phyloP scores from a whole-genome alignment of 2,329 filamentous ascomycete genomes.

The Colletotrichum kahawae region DNA sequence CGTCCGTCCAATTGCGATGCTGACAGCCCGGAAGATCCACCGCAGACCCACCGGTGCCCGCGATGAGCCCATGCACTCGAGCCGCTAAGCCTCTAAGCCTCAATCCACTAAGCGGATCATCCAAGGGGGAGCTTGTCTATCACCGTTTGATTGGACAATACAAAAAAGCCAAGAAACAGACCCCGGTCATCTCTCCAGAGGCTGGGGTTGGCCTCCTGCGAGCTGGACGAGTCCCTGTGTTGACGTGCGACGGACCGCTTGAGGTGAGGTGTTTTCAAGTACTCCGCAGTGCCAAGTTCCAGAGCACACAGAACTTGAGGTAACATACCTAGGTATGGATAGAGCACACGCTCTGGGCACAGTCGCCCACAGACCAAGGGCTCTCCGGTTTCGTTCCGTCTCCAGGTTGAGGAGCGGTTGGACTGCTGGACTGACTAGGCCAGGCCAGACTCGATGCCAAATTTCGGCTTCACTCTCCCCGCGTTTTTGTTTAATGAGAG shows the following conservation, averaged over 20 bases:
- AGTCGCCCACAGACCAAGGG: neutral
- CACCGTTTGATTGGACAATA: neutral
- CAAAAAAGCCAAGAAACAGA: neutral
- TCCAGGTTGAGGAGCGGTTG: neutral
- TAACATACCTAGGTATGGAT: neutral
- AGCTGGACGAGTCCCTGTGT: neutral
- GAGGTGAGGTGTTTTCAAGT: neutral
- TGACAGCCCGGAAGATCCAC: neutral
- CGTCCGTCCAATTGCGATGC: neutral
- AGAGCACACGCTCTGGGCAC: neutral
- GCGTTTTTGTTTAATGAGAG: neutral
- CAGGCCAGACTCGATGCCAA: neutral
- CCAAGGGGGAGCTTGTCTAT: neutral
- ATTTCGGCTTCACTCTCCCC: neutral
- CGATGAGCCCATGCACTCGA: slow-evolving; percentile 3
- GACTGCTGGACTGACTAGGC: neutral
- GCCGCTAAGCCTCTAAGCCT: slow-evolving; percentile 22
- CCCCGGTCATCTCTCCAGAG: neutral
- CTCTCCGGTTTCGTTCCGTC: neutral
- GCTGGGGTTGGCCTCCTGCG: neutral
- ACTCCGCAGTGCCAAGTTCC: neutral
- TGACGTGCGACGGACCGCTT: neutral
- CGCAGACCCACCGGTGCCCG: neutral
- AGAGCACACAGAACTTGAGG: neutral
- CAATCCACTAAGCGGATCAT: slow-evolving; percentile 11